Evolutionary conservation across 805 yeast species (phyloP), one percentile per base, ranked within the genome.

Genomic region (Peterozyma toletana): DNA sequence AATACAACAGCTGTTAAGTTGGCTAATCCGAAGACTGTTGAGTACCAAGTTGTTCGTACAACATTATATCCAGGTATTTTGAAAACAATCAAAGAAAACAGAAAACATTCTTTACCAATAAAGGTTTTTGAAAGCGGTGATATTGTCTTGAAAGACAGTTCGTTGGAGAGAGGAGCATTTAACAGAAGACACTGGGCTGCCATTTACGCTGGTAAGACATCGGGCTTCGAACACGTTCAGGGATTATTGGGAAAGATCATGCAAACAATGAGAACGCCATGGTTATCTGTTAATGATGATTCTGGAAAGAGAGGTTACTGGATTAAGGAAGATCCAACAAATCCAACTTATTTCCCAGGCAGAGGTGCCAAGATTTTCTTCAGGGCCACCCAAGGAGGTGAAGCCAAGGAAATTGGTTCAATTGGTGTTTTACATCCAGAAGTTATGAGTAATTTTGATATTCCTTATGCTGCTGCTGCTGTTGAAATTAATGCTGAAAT

Each of bases 21-120:
- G 55, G 98, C 86, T 46, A 93, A 93, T 66, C 99, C 99, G 48
- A 93, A 93, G 72, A 93, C 99, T 15, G 65, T 80, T 41, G 99
- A 93, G 69, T 93, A 91, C 66, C 96, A 93, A 72, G 99, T 93
- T 48, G 98, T 93, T 27, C 85, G 99, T 75, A 93, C 99, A 14
- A 78, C 95, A 27, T 73, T 93, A 54, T 71, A 91, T 47, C 97
- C 99, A 39, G 99, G 99, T 53, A 75, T 93, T 46, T 78, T 93
- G 60, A 93, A 93, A 68, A 93, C 99, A 21, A 82, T 93, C 52
- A 83, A 86, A 62, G 99, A 95, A 70, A 93, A 93, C 71, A 85
- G 96, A 71, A 86, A 89, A 63, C 98, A 95, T 64, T 74, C 96
- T 2, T 75, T 93, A 58, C 99, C 99, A 39, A 86, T 95, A 59